These are phyloP conservation scores for Lantana camara DNA, from an alignment of 257 asterid genomes.

Conservation along the genomic window DNA sequence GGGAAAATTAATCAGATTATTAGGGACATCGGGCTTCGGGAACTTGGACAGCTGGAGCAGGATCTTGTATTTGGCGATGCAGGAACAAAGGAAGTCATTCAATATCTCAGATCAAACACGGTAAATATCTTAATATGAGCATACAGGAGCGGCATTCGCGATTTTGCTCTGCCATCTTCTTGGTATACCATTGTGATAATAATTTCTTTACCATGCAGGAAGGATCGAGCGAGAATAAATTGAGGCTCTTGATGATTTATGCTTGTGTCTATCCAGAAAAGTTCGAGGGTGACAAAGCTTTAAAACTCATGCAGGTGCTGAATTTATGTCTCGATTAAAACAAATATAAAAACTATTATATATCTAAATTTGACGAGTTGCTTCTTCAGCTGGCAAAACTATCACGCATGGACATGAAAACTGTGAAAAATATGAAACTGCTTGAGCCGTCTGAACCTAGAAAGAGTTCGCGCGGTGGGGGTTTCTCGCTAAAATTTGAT, in stretches of 20 bases:
- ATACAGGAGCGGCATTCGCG: not conserved
- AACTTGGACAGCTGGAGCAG: conserved; percentile 97
- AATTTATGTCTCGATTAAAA: not conserved
- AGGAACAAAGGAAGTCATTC: conserved; percentile 92
- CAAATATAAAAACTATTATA: not conserved
- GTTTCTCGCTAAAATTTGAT: conserved; percentile 92
- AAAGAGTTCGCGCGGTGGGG: conserved; percentile 67
- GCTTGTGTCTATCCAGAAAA: conserved; percentile 88
- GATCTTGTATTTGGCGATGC: conserved; percentile 99
- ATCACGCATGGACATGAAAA: conserved; percentile 82
- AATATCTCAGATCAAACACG: conserved; percentile 64
- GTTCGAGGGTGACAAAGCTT: conserved; percentile 91
- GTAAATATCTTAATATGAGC: conserved; percentile 38
- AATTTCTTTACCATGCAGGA: conserved; percentile 49
- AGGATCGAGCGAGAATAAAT: conserved; percentile 58
- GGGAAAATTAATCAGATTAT: conserved; percentile 74
- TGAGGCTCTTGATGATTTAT: conserved; percentile 90
- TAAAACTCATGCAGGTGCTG: conserved; percentile 91
- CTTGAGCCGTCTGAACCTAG: conserved; percentile 62
- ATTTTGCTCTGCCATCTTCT: conserved; percentile 17
- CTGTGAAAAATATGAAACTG: conserved; percentile 83
- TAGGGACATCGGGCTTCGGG: conserved; percentile 70
- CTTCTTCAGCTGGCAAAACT: conserved; percentile 78
- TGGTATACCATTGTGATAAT: conserved; percentile 10
- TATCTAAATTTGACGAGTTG: conserved; percentile 17